Conservation (phyloP, 768 basidiomycete genomes). For the Kwoniella pini region DNA sequence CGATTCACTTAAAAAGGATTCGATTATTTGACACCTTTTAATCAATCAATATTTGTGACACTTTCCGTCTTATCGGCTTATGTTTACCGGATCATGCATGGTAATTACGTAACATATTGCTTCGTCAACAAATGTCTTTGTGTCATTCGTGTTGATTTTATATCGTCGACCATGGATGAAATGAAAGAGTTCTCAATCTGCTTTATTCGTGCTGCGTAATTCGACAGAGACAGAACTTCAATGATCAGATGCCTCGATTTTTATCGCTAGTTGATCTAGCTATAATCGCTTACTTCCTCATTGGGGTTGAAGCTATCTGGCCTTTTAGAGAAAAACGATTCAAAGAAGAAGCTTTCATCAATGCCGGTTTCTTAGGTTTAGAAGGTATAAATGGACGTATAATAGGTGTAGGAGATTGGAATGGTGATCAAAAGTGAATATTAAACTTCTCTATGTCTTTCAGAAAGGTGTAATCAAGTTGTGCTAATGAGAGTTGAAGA, state of each 20-base stretch:
- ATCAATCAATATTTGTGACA: neutral
- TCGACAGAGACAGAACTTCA: neutral
- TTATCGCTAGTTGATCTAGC: slow-evolving; percentile 5
- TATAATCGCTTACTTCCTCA: neutral
- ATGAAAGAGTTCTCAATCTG: no score
- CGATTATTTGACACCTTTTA: no score
- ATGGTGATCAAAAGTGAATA: slow-evolving; percentile 90
- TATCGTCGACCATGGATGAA: no score
- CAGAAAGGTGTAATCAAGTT: no score
- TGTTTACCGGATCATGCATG: no score
- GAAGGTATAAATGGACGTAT: slow-evolving; percentile 65
- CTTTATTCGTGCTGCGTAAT: no score
- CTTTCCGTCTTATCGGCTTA: neutral
- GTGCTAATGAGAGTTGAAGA: slow-evolving; percentile 56
- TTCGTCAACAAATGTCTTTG: no score
- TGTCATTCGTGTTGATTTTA: no score
- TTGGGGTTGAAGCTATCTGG: slow-evolving; percentile 60
- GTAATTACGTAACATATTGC: neutral
- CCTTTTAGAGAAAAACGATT: slow-evolving; percentile 87
- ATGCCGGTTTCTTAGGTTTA: slow-evolving; percentile 78
- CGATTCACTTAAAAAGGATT: no score
- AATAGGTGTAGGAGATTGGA: slow-evolving; percentile 90
- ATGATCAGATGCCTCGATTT: slow-evolving; percentile 12
- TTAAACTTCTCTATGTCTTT: neutral
- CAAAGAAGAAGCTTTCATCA: slow-evolving; percentile 73